A percentile compares a stretch with the other conserved stretches of the same genome.
Evolutionary conservation across 2,329 filamentous ascomycete genomes (phyloP).

Genomic region (Fusarium cicatricum): DNA sequence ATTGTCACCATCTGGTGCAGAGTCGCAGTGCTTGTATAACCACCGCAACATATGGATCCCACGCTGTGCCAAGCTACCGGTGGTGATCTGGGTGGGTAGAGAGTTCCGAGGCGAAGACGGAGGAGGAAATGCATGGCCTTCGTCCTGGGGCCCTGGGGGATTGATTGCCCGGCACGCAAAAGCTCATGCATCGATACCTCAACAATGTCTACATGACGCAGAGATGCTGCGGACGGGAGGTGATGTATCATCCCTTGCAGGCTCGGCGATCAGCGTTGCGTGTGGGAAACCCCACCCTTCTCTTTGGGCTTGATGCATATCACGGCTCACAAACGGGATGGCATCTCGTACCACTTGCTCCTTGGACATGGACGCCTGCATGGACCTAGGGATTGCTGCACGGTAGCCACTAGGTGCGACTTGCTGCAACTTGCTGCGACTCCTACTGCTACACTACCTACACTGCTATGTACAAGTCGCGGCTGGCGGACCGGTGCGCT

Average conservation of each 20-base stretch:
- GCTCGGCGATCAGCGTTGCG: slow-evolving; percentile 30
- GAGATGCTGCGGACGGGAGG: slow-evolving; percentile 13
- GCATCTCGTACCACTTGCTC: slow-evolving; percentile 36
- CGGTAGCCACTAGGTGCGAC: slow-evolving; percentile 10
- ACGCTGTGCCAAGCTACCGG: slow-evolving; percentile 12
- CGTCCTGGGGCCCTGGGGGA: slow-evolving; percentile 6
- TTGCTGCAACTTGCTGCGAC: neutral
- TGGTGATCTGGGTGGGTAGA: neutral
- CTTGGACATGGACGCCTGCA: slow-evolving; percentile 29
- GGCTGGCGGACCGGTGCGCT: slow-evolving; percentile 48
- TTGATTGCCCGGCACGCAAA: slow-evolving; percentile 2
- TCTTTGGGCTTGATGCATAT: slow-evolving; percentile 33
- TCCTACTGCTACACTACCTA: neutral
- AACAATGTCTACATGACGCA: neutral
- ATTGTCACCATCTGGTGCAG: neutral
- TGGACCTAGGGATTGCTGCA: slow-evolving; percentile 20
- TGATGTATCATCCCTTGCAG: slow-evolving; percentile 34
- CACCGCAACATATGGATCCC: slow-evolving; percentile 1
- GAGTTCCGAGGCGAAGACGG: slow-evolving; percentile 1
- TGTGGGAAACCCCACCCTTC: slow-evolving; percentile 32
- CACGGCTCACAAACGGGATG: slow-evolving; percentile 28
- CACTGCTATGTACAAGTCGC: slow-evolving; percentile 21
- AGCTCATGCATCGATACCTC: slow-evolving; percentile 9
- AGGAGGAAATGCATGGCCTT: slow-evolving; percentile 7
- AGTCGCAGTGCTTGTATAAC: slow-evolving; percentile 7